Percentiles rank a stretch among this genome's conserved stretches.
phyloP scores from a whole-genome alignment of 768 basidiomycete genomes.

The Leccinum boreale region DNA sequence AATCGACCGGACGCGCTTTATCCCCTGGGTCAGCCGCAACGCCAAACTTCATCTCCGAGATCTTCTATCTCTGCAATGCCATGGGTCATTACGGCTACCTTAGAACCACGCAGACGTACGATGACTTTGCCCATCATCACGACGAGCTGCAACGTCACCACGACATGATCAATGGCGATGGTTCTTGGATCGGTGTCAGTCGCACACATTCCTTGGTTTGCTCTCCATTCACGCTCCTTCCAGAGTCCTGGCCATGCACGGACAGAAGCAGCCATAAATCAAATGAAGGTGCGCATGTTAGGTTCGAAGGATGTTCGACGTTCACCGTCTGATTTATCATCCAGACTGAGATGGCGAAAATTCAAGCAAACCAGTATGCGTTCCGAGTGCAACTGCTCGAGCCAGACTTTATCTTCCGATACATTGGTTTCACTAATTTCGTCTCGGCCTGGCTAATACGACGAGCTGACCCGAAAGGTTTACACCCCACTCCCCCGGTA shows the following conservation, averaged over 20 bases:
- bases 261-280: slow-evolving; percentile 72
- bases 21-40: slow-evolving; percentile 43
- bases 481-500: slow-evolving; percentile 66
- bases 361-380: slow-evolving; percentile 71
- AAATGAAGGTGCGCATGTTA: slow-evolving; percentile 57
- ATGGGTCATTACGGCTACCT: slow-evolving; percentile 88
- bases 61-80: slow-evolving; percentile 86
- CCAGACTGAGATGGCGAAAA: slow-evolving; percentile 65
- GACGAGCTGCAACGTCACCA: slow-evolving; percentile 77
- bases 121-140: slow-evolving; percentile 67
- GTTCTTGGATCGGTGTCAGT: slow-evolving; percentile 80
- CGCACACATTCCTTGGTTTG: neutral
- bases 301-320: neutral
- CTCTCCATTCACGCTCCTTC: neutral
- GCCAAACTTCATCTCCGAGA: slow-evolving; percentile 92
- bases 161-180: slow-evolving; percentile 71
- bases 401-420: slow-evolving; percentile 76
- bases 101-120: slow-evolving; percentile 74
- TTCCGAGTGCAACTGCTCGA: slow-evolving; percentile 86
- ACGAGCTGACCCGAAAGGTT: slow-evolving; percentile 75
- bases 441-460: slow-evolving; percentile 93
- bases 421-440: slow-evolving; percentile 83
- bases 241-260: slow-evolving; percentile 74
- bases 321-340: slow-evolving; percentile 1
- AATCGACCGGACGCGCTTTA: neutral